Conservation (phyloP, 495 filamentous ascomycete species). For the Xylaria flabelliformis region DNA sequence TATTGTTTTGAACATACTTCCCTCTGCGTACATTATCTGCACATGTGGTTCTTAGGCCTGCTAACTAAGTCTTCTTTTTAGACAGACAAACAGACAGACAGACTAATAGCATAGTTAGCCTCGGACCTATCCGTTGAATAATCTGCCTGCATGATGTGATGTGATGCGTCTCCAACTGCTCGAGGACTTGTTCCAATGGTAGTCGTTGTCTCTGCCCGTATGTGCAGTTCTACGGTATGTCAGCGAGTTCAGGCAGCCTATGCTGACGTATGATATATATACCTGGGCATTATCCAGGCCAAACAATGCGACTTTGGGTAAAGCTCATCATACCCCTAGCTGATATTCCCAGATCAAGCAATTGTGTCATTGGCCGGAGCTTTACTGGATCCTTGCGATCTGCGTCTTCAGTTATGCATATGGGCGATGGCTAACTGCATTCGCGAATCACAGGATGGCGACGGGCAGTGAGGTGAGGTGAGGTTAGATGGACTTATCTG, state of each 20-base stretch:
- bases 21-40: background rate
- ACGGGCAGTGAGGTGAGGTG: background rate
- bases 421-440: background rate
- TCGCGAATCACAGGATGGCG: background rate
- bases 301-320: conserved; percentile 9
- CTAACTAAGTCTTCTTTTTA: background rate
- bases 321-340: background rate
- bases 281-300: background rate
- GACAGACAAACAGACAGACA: background rate
- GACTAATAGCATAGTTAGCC: background rate
- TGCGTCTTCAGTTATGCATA: background rate
- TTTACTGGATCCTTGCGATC: background rate
- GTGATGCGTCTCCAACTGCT: conserved; percentile 11
- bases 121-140: background rate
- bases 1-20: background rate
- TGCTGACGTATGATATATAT: conserved; percentile 18
- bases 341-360: background rate
- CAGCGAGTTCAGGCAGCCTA: conserved; percentile 18
- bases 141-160: background rate
- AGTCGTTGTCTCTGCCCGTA: no score
- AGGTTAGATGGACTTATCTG: background rate
- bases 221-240: background rate
- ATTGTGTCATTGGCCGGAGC: background rate
- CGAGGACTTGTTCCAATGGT: background rate
- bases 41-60: background rate